These are phyloP conservation scores for Phyllosticta ampelicida DNA, from an alignment of 2,329 filamentous ascomycete species.

Conservation along the genomic window DNA sequence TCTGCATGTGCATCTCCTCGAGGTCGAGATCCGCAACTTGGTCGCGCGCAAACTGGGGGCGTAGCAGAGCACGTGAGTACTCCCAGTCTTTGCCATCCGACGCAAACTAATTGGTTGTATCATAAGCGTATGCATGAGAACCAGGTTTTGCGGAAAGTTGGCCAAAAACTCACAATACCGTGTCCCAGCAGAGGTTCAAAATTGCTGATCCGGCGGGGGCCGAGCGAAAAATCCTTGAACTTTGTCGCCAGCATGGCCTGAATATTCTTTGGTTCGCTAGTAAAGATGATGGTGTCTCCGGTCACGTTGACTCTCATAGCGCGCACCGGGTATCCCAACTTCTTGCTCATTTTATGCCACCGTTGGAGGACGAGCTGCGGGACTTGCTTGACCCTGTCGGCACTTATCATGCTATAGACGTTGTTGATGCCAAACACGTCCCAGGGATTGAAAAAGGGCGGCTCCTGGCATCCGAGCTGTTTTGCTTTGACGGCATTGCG, in stretches of 20 bases:
- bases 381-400: constrained; percentile 23
- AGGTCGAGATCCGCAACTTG: constrained; percentile 45
- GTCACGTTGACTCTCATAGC: constrained; percentile 28
- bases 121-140: constrained; percentile 13
- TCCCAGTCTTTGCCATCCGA: constrained; percentile 33
- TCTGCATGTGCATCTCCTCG: constrained; percentile 49
- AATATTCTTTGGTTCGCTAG: constrained; percentile 38
- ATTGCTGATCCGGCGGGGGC: constrained; percentile 20
- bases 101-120: constrained; percentile 26
- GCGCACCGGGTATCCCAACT: constrained; percentile 17
- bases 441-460: constrained; percentile 35
- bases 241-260: constrained; percentile 36
- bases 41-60: constrained; percentile 43
- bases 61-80: constrained; percentile 36
- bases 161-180: constrained; percentile 20
- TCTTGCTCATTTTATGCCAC: constrained; percentile 16
- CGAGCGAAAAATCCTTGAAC: constrained; percentile 38
- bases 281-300: constrained; percentile 30
- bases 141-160: background rate
- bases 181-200: constrained; percentile 34
- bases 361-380: constrained; percentile 22
- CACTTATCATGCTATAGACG: constrained; percentile 30
- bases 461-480: constrained; percentile 34
- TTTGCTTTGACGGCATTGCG: constrained; percentile 30
- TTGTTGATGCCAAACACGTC: constrained; percentile 43